Conservation (phyloP, 1,139 yeast genomes). For the Suhomyces panamericanus region DNA sequence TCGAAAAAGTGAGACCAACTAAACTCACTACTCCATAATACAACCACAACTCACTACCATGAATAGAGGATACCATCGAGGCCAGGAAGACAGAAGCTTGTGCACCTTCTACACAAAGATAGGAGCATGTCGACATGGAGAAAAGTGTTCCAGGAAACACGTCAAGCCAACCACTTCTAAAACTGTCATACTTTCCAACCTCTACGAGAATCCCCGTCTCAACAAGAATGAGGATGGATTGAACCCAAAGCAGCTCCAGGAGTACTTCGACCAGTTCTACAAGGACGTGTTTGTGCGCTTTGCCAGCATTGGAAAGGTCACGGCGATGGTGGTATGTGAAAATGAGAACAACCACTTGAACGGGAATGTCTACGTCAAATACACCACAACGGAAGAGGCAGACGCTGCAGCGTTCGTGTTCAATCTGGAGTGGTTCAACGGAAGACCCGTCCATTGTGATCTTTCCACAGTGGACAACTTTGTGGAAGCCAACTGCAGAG, state of each 20-base stretch:
- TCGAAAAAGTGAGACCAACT: conserved; percentile 1
- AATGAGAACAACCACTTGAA: conserved; percentile 76
- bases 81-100: conserved; percentile 23
- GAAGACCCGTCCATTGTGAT: conserved; percentile 79
- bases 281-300: conserved; percentile 74
- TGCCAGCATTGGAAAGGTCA: conserved; percentile 63
- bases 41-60: neutral
- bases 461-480: conserved; percentile 74
- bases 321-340: conserved; percentile 73
- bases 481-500: conserved; percentile 72
- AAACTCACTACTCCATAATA: too few relatives aligned
- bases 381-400: conserved; percentile 57
- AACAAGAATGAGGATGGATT: conserved; percentile 32
- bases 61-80: conserved; percentile 8
- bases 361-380: conserved; percentile 82
- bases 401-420: conserved; percentile 57
- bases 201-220: conserved; percentile 66
- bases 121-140: conserved; percentile 95
- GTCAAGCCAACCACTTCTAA: conserved; percentile 66
- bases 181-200: conserved; percentile 65
- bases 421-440: conserved; percentile 81
- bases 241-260: conserved; percentile 45
- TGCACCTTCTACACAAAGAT: conserved; percentile 72
- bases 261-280: conserved; percentile 63
- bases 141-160: conserved; percentile 79